Base-by-base conservation (phyloP, 257 asterid genomes). In the Anisodus acutangulus region DNA sequence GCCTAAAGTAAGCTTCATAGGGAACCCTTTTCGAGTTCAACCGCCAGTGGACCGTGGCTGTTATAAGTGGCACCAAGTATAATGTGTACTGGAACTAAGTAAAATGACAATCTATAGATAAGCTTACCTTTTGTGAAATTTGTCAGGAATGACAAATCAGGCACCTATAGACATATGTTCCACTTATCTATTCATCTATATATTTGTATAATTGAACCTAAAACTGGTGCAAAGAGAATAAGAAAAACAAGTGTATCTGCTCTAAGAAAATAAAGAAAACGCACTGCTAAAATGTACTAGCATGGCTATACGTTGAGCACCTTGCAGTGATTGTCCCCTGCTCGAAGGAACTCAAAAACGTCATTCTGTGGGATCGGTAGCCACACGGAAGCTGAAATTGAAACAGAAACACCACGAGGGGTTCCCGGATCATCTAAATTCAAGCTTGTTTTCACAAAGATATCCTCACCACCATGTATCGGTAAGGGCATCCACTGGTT, bases 361-460 rank as follows among this genome's bases (percentile, higher is more conserved):
- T 85, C 80, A 2, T 31, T 78, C 9, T 84, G 93, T 35, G 84
- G 89, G 45, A 83, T 89, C 35, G 87, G 93, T 43, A 91, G 86
- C 89, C 88, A 83, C 9, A 92, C 82, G 3, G 95, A 88, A 79
- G 93, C 85, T 79, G 93, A 90, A 62, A 91, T 69, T 3, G 88
- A 87, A 62, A 91, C 76, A 11, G 90, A 76, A 79, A 84, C 87
- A 7, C 92, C 92, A 16, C 66, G 59, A 78, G 91, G 89, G 35
- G 72, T 66, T 64, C 86, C 87, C 2, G 88, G 89, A 64, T 66
- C 85, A 86, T 86, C 88, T 39, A 12, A 12, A 88, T 88, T 90
- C 66, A 69, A 78, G 84, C 87, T 80, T 41, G 89, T 88, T 86
- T 87, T 91, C 1, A 87, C 80, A 58, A 89, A 64, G 82, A 89